Base-by-base conservation (phyloP, 176 grass and related monocot species). In the Microstegium vimineum region DNA sequence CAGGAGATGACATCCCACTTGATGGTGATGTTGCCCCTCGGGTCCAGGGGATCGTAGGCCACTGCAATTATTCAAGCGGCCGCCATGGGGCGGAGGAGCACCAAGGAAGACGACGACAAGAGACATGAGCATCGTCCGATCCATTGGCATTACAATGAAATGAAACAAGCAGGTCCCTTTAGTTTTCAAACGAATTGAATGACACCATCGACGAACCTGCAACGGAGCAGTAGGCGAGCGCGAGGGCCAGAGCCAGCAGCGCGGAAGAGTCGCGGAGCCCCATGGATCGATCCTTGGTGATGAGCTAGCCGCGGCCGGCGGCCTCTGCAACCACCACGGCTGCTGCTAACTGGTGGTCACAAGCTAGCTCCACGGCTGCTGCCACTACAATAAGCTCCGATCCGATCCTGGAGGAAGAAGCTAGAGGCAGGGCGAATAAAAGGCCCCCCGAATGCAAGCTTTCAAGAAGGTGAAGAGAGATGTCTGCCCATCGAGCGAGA, bases 1-100 rank as follows among this genome's bases (percentile, higher is more conserved):
- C 96, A 99, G 2, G 90, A 93, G 13, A 92, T 81, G 14, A 99
- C 83, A 67, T 99, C 96, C 96, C 96, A 95, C 84, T 99, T 95
- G 5, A 99, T 79, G 1, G 90, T 95, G 57, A 99, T 99, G 86
- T 99, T 99, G 67, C 96, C 96, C 1, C 38, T 87, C 7, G 93
- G 93, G 31, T 99, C 96, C 33, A 99, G 57, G 6, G 96, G 87
- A 79, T 99, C 96, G 63, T 95, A 99, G 0, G 82, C 93, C 49
- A 71, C 93, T 90, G 69, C 23, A 26, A 17, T n/a, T n/a, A n/a
- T n/a, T n/a, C n/a, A n/a, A n/a, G n/a, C n/a, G n/a, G 47, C 46
- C 1, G 12, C 14, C 43, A 46, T 16, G 14, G 43, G 16, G 47
- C 3, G 12, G 5, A 17, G 41, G 14, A 46, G 0, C 41, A 47